phyloP scores from a whole-genome alignment of 2,329 filamentous ascomycete genomes.

The Aspergillus viridinutans region DNA sequence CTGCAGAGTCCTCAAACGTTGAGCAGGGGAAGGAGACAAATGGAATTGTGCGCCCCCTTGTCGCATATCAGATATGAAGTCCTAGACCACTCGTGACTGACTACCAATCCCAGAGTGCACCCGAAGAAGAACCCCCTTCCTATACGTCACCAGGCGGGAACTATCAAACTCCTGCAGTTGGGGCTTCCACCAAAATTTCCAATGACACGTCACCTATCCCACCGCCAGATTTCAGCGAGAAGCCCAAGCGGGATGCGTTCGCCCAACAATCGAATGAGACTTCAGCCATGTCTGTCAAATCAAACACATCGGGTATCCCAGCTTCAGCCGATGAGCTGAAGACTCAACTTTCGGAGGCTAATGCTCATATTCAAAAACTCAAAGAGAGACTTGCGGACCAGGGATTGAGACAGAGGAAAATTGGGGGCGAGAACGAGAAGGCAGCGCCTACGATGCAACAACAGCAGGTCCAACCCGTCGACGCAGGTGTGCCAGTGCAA shows the following conservation, averaged over 20 bases:
- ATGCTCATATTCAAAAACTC: conserved; percentile 66
- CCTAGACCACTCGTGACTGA: conserved; percentile 1
- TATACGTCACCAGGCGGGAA: conserved; percentile 54
- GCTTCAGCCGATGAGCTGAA: conserved; percentile 61
- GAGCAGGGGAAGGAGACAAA: conserved; percentile 26
- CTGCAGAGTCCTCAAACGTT: conserved; percentile 47
- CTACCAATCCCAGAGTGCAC: conserved; percentile 19
- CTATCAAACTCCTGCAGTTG: conserved; percentile 43
- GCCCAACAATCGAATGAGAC: conserved; percentile 35
- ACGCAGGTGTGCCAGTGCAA: conserved; percentile 77
- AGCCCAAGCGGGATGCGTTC: conserved; percentile 34
- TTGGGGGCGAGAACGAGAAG: conserved; percentile 53
- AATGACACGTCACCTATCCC: conserved; percentile 31
- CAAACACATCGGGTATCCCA: conserved; percentile 48
- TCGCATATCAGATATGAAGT: background rate
- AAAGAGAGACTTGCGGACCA: conserved; percentile 61
- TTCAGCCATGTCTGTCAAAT: conserved; percentile 39
- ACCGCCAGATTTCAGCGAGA: conserved; percentile 33
- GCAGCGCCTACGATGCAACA: conserved; percentile 50
- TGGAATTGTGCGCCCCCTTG: conserved; percentile 30
- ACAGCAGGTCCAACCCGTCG: conserved; percentile 52
- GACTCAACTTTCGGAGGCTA: conserved; percentile 68
- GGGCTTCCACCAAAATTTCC: conserved; percentile 41
- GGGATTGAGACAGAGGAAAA: conserved; percentile 76
- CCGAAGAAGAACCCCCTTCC: conserved; percentile 47